Conservation (phyloP, 2,329 filamentous ascomycete genomes). For the Venturia asperata region DNA sequence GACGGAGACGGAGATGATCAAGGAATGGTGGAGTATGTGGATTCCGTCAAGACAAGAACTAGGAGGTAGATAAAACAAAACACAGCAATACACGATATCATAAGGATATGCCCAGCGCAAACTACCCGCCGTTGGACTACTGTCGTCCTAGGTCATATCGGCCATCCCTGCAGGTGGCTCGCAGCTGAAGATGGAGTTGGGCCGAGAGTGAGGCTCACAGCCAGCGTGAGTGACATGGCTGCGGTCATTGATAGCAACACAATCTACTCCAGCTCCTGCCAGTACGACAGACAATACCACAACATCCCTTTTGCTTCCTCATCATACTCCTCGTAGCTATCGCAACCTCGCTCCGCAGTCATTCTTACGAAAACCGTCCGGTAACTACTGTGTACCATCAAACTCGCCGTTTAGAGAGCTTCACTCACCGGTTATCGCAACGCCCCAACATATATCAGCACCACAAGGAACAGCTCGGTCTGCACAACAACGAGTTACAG, state of each 20-base stretch:
- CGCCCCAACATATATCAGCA: conserved; percentile 7
- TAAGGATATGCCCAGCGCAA: background rate
- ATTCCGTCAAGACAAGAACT: background rate
- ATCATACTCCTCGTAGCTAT: background rate
- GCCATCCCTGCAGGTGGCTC: conserved; percentile 2
- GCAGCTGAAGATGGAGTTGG: background rate
- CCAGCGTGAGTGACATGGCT: background rate
- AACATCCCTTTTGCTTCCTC: background rate
- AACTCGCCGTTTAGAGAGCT: conserved; percentile 6
- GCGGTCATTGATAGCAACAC: background rate
- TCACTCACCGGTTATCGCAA: conserved; percentile 10
- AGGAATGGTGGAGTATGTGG: conserved; percentile 2
- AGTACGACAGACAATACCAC: background rate
- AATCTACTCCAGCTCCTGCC: background rate
- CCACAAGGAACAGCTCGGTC: background rate
- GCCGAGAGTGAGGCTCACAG: conserved; percentile 3
- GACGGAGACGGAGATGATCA: background rate
- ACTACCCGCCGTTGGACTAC: background rate
- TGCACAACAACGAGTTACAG: background rate
- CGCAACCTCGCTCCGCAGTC: background rate
- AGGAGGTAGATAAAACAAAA: background rate
- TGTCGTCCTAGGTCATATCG: background rate
- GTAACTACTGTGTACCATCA: no score
- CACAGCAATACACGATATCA: background rate
- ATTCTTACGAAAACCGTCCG: background rate